phyloP scores from a whole-genome alignment of 352 stramenopile species.

The Globisporangium mamillatum region DNA sequence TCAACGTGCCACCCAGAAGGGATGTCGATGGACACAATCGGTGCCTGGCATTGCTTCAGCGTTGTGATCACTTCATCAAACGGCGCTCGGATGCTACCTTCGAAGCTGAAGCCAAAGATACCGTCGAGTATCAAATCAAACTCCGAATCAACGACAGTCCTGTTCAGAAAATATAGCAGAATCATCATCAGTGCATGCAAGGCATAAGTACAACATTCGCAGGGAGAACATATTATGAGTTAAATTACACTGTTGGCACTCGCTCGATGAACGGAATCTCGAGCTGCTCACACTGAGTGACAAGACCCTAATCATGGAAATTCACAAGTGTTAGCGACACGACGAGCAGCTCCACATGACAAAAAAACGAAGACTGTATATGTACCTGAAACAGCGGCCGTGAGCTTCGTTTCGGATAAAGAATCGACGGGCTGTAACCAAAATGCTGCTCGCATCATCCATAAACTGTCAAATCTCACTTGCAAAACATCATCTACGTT shows the following conservation, averaged over 20 bases:
- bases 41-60: slow-evolving; percentile 51
- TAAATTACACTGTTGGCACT: slow-evolving; percentile 32
- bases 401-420: slow-evolving; percentile 93
- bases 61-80: slow-evolving; percentile 88
- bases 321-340: not conserved
- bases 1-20: slow-evolving; percentile 98
- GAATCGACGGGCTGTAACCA: slow-evolving; percentile 90
- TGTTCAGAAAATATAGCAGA: slow-evolving; percentile 12
- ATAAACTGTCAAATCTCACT: not conserved
- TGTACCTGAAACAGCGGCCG: slow-evolving; percentile 79
- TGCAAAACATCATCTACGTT: not conserved
- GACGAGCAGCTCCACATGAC: not conserved
- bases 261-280: slow-evolving; percentile 80
- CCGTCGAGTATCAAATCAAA: slow-evolving; percentile 96
- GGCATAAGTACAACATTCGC: not conserved
- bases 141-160: slow-evolving; percentile 38
- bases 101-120: slow-evolving; percentile 99
- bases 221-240: not conserved
- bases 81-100: slow-evolving; percentile 83
- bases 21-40: slow-evolving; percentile 97
- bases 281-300: slow-evolving; percentile 73
- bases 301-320: slow-evolving; percentile 39
- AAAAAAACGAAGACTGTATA: too few relatives aligned
- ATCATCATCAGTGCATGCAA: not conserved
- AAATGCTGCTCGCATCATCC: slow-evolving; percentile 79